phyloP scores from a whole-genome alignment of 805 yeast genomes.

The Millerago galiae region DNA sequence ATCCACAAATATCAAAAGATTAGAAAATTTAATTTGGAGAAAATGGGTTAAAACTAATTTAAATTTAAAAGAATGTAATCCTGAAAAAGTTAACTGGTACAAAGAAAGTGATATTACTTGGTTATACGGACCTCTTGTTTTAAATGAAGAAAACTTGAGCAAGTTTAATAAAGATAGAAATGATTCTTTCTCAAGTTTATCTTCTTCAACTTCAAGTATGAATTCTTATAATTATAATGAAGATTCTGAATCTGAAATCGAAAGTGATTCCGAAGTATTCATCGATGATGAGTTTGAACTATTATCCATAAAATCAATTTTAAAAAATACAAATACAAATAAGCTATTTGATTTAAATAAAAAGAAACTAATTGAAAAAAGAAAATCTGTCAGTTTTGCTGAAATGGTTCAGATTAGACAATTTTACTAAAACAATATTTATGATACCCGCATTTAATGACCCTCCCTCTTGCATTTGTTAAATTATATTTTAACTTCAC shows the following conservation, averaged over 20 bases:
- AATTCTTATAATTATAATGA: background rate
- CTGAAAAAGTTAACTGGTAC: constrained; percentile 86
- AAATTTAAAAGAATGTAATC: constrained; percentile 55
- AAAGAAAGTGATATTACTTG: constrained; percentile 94
- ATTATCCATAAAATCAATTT: constrained; percentile 16
- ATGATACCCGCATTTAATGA: background rate
- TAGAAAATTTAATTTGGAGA: constrained; percentile 88
- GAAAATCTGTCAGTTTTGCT: background rate
- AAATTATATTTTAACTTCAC: no score
- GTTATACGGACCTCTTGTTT: constrained; percentile 77
- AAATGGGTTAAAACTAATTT: constrained; percentile 85
- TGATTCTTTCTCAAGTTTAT: constrained; percentile 8
- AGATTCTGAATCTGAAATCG: constrained; percentile 4
- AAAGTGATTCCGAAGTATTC: constrained; percentile 2
- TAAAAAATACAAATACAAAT: constrained; percentile 12
- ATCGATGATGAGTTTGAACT: constrained; percentile 3
- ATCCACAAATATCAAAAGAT: constrained; percentile 36
- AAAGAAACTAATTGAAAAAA: no score
- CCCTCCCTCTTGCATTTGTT: no score
- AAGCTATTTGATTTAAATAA: no score
- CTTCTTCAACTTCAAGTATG: constrained; percentile 2
- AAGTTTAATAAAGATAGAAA: constrained; percentile 1
- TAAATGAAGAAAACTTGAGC: constrained; percentile 1
- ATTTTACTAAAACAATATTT: background rate
- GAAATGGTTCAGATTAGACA: constrained; percentile 1